These are phyloP conservation scores for Acanthamoeba healyi DNA, from an alignment of 208 protist species.

Conservation along the genomic window DNA sequence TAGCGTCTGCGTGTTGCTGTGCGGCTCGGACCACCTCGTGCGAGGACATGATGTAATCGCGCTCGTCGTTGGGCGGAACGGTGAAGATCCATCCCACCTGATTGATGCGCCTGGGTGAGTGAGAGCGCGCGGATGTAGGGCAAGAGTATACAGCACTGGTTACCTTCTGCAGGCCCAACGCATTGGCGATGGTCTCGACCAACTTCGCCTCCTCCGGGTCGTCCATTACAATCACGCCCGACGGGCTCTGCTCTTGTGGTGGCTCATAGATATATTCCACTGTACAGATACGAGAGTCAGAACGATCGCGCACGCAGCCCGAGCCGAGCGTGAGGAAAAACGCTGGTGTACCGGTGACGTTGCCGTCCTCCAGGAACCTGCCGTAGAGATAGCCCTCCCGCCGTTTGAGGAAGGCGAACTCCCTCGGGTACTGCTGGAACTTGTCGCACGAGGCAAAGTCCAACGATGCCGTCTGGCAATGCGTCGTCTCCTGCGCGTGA, in stretches of 20 bases:
- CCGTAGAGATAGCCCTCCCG: conserved; percentile 4
- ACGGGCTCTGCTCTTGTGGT: background rate
- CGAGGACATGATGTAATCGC: background rate
- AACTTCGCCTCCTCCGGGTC: background rate
- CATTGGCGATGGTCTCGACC: background rate
- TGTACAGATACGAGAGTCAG: background rate
- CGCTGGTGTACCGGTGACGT: background rate
- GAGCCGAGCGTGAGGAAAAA: background rate
- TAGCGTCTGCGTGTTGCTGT: background rate
- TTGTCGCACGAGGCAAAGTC: conserved; percentile 32
- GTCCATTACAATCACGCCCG: background rate
- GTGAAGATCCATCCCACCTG: background rate
- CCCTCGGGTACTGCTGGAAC: background rate
- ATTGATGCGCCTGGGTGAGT: no score
- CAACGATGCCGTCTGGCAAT: background rate
- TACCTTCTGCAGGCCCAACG: background rate
- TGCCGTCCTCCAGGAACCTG: background rate
- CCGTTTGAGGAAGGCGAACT: background rate
- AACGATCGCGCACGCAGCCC: no score
- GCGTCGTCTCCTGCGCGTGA: background rate
- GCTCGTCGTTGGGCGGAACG: background rate
- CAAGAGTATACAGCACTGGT: background rate
- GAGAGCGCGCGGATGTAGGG: no score
- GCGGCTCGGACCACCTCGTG: background rate
- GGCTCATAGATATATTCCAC: conserved; percentile 18